Conservation (phyloP, 163 green algal genomes). For the Volvox carteri region DNA sequence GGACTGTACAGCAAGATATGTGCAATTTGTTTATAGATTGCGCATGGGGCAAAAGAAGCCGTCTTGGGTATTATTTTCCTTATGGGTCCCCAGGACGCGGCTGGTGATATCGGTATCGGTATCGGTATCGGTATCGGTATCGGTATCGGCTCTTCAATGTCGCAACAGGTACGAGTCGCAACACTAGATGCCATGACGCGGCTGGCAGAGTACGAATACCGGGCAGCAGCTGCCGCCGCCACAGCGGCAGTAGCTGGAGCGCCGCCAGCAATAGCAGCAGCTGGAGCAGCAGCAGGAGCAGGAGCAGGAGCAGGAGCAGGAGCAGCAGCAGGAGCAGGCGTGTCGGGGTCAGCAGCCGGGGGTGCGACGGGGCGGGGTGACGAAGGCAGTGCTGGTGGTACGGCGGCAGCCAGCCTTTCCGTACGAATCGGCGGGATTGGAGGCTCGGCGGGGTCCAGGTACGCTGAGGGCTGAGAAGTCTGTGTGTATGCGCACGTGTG, state of each 20-base stretch:
- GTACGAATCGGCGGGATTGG: constrained; percentile 46
- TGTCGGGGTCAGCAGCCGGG: neutral
- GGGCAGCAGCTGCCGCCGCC: neutral
- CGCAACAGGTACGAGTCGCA: constrained; percentile 21
- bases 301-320: neutral
- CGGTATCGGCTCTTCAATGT: too few species aligned
- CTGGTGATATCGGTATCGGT: too few species aligned
- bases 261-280: neutral
- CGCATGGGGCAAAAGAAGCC: too few species aligned
- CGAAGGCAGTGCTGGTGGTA: neutral
- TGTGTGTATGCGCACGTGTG: too few species aligned
- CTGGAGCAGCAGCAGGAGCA: neutral
- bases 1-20: too few species aligned
- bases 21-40: too few species aligned
- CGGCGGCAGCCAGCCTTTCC: constrained; percentile 1
- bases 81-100: too few species aligned
- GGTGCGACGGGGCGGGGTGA: neutral
- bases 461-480: too few species aligned
- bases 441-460: constrained; percentile 27
- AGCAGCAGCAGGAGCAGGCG: neutral
- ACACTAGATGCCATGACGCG: constrained; percentile 18
- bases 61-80: too few species aligned
- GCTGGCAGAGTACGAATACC: constrained; percentile 41
- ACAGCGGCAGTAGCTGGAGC: neutral
- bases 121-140: too few species aligned